These are phyloP conservation scores for Cyberlindnera amylophila DNA, from an alignment of 805 yeast species.

Conservation along the genomic window DNA sequence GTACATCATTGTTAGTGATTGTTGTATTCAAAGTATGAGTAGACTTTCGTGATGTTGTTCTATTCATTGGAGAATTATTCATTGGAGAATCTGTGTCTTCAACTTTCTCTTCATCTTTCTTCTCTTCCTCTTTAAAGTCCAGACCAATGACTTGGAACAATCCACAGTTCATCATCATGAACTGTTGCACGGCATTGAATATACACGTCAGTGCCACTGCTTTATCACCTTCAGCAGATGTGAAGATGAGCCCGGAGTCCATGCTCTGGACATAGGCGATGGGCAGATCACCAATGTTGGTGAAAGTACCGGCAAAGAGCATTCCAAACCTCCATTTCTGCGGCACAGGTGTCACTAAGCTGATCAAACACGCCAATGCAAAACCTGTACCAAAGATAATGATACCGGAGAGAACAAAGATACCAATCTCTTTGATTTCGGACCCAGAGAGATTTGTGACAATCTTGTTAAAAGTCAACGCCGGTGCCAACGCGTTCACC, in stretches of 20 bases:
- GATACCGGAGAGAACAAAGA: conserved; percentile 29
- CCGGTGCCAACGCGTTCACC: conserved; percentile 51
- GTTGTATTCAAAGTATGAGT: too few species aligned
- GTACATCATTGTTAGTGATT: too few species aligned
- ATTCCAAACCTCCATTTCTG: conserved; percentile 47
- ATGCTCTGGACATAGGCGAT: conserved; percentile 49
- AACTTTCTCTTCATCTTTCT: conserved; percentile 4
- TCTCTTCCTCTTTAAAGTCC: conserved; percentile 48
- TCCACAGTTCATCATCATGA: conserved; percentile 73
- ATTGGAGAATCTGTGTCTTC: neutral
- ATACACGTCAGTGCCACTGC: conserved; percentile 49
- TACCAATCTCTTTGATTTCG: conserved; percentile 51
- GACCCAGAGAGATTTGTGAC: conserved; percentile 47
- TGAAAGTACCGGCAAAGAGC: conserved; percentile 45
- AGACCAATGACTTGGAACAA: conserved; percentile 63
- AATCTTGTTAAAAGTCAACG: conserved; percentile 49
- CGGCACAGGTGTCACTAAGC: conserved; percentile 41
- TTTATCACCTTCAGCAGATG: conserved; percentile 35
- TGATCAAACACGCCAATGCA: conserved; percentile 26
- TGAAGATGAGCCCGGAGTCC: conserved; percentile 39
- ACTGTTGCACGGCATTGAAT: conserved; percentile 46
- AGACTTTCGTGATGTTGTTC: too few species aligned
- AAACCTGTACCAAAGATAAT: conserved; percentile 42
- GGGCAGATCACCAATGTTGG: conserved; percentile 50
- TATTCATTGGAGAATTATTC: too few species aligned